A percentile compares a stretch with the other conserved stretches of the same genome.
Evolutionary conservation across 78 protist genomes (phyloP).

Genomic region (Dictyostelium capitatum): DNA sequence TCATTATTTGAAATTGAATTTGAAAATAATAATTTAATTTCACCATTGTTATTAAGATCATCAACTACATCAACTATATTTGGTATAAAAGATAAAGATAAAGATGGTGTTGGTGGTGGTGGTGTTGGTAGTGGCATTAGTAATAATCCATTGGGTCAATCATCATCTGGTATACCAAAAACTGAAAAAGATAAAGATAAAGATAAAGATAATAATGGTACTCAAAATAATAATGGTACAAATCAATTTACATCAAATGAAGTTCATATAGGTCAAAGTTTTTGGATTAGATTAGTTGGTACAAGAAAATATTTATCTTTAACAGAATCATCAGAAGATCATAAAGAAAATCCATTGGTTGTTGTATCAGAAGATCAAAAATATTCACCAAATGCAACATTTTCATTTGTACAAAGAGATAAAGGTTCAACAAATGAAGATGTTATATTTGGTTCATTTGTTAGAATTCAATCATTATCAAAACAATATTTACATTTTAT

Average conservation of each 20-base stretch:
- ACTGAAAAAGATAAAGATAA: background rate
- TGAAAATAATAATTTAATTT: conserved; percentile 6
- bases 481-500: conserved; percentile 70
- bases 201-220: background rate
- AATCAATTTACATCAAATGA: conserved; percentile 6
- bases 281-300: conserved; percentile 53
- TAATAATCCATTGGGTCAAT: background rate
- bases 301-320: conserved; percentile 62
- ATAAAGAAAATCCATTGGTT: background rate
- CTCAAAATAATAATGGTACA: background rate
- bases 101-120: background rate
- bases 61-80: background rate
- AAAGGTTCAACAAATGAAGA: conserved; percentile 24
- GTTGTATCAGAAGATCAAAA: conserved; percentile 45
- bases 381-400: conserved; percentile 57
- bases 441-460: conserved; percentile 69
- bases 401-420: conserved; percentile 43
- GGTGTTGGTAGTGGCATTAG: background rate
- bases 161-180: background rate
- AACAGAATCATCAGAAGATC: background rate
- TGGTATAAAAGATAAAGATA: background rate
- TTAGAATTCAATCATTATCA: conserved; percentile 53
- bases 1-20: conserved; percentile 68
- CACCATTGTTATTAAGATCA: conserved; percentile 8
- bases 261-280: conserved; percentile 45